phyloP scores from a whole-genome alignment of 78 protist species.

The Chrysochromulina parva region DNA sequence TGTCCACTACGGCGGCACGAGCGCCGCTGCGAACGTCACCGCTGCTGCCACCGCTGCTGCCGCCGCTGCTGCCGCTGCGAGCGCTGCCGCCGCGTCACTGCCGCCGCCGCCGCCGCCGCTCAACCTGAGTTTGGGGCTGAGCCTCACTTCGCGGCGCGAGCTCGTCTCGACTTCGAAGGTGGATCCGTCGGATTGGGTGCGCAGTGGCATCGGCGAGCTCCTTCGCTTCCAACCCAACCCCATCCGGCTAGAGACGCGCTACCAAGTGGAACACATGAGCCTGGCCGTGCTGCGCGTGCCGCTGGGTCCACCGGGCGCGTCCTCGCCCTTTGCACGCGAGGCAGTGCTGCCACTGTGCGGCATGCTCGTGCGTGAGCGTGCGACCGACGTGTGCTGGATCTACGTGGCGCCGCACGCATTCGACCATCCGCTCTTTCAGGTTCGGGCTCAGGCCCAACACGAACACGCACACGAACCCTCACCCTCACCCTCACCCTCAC shows the following conservation, averaged over 20 bases:
- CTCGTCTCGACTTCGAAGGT: constrained; percentile 9
- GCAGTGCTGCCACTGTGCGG: background rate
- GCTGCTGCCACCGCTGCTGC: too few species aligned
- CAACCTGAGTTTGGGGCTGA: too few species aligned
- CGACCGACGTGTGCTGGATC: constrained; percentile 3
- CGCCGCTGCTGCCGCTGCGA: too few species aligned
- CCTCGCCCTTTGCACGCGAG: background rate
- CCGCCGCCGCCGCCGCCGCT: too few species aligned
- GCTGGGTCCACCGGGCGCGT: background rate
- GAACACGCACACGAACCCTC: too few species aligned
- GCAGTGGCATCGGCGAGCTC: background rate
- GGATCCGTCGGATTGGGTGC: too few species aligned
- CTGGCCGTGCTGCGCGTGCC: constrained; percentile 13
- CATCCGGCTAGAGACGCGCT: constrained; percentile 18
- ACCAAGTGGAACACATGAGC: constrained; percentile 26
- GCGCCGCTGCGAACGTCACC: too few species aligned
- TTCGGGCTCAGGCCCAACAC: too few species aligned
- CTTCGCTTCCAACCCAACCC: background rate
- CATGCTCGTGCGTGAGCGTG: background rate
- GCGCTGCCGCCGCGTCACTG: too few species aligned
- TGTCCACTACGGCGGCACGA: too few species aligned
- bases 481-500: too few species aligned
- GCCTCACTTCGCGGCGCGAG: background rate
- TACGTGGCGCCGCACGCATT: constrained; percentile 39
- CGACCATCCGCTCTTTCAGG: background rate